Base-by-base conservation (phyloP, 1,284 basidiomycete genomes). In the Gymnopus androsaceus region DNA sequence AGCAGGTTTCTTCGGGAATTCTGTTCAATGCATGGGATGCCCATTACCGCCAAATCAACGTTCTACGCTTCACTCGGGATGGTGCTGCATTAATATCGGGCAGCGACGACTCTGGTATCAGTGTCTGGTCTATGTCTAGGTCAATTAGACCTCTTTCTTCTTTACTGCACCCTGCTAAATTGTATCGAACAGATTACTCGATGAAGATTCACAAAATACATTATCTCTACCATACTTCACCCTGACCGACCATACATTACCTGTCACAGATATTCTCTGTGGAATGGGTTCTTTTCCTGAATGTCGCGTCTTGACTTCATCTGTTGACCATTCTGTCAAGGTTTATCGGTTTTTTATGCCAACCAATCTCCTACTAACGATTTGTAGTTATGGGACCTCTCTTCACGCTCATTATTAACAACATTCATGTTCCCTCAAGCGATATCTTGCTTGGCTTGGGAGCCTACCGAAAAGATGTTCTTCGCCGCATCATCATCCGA, bases 311-410 rank as follows among this genome's bases (percentile, higher is more conserved):
- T 80, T 95, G 64, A 93, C 94, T 0, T 84, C 90, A 5, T 92
- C 93, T 0, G 70, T 90, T 37, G 96, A 98, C 69, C 90, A 93
- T 59, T 92, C 91, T n/a, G 91, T 94, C 66, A 98, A 98, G 78
- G 92, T 93, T 58, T 54, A 71, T 55, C 8, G 21, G 42, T 57
- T 50, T 33, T 36, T n/a, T 46, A 46, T 48, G 46, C 48, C 48
- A 61, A 17, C 60, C 55, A 58, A 46, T 23, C 27, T 30, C 8
- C 19, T 14, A 28, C 34, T 15, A 23, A 7, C 31, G 12, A 21
- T 12, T 31, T 54, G 19, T 63, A 85, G 90, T 72, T 94, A 44
- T 95, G 94, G 93, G 91, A 94, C 63, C 72, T 94, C 4, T 77
- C 84, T 3, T 85, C 92, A 0, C 82, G 83, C 41, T 79, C 86